These are phyloP conservation scores for Corymbia citriodora DNA, from an alignment of 441 rosid genomes.

Conservation along the genomic window DNA sequence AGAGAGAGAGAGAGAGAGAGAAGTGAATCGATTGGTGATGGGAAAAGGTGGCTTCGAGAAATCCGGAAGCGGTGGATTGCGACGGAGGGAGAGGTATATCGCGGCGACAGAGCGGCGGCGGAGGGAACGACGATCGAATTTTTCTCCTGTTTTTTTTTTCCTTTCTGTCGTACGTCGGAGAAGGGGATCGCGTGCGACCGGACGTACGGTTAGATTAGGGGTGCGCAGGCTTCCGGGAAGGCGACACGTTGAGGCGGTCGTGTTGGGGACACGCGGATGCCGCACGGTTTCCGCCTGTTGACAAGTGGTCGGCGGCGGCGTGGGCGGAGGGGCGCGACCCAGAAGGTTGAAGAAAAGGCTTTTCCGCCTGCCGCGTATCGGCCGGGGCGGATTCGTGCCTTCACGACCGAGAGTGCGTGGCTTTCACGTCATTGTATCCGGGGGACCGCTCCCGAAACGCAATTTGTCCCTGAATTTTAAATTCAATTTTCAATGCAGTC, in stretches of 20 bases:
- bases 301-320: neutral
- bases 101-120: neutral
- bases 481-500: fast-evolving
- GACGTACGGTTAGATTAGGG: neutral
- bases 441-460: neutral
- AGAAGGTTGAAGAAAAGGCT: neutral
- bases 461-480: neutral
- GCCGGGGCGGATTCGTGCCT: neutral
- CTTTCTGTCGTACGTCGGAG: neutral
- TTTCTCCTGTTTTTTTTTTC: neutral
- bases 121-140: neutral
- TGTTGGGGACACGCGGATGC: neutral
- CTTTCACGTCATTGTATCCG: neutral
- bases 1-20: neutral
- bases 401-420: neutral
- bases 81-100: neutral
- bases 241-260: neutral
- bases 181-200: neutral
- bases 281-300: neutral
- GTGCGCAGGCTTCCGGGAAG: neutral
- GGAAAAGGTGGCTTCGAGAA: neutral
- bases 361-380: neutral
- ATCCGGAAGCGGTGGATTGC: neutral
- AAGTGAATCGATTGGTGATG: neutral
- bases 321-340: neutral